Base-by-base conservation (phyloP, 2,329 filamentous ascomycete species). In the Exserohilum turcica region DNA sequence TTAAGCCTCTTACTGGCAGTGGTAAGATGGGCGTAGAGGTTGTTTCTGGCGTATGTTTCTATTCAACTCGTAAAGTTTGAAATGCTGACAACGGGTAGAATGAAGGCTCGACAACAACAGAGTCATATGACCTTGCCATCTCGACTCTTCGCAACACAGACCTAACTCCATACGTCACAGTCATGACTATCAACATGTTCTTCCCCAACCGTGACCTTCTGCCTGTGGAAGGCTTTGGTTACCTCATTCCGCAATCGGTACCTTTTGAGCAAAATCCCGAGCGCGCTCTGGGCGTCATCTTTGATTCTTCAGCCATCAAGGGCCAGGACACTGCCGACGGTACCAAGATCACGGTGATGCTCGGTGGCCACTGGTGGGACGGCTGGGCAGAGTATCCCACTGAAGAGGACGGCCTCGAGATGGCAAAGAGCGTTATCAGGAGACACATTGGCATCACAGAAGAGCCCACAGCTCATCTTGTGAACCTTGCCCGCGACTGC, bases 281-380 rank as follows among this genome's bases (percentile, higher is more conserved):
- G 72, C 84, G 86, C 56, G 90, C 88, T 0, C 85, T 99, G 5
- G 94, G 94, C 57, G 92, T 97, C 46, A 89, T 97, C 55, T 97
- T 97, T 74, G 92, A 96, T 74, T 90, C 87, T 2, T 86, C 91
- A 59, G 82, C 83, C 15, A 77, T 79, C n/a, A 67, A 74, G 43
- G 82, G 81, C 15, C 80, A 84, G 63, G 84, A 88, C 68, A 79
- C 76, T 3, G 79, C 74, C 1, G 68, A 73, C 0, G 91, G 90
- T 19, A 96, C 91, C 12, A 96, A 96, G 73, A 76, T 97, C 47
- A 96, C 93, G 13, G 90, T 97, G 64, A 96, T 99, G 86, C 79
- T 99, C 51, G 94, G 94, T 54, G 94, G 94, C 1, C 92, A 97
- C 76, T 91, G 90, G 83, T 97, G 91, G 91, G 82, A 91, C 71